Conservation (phyloP, 805 yeast genomes). For the Lipomyces orientalis region DNA sequence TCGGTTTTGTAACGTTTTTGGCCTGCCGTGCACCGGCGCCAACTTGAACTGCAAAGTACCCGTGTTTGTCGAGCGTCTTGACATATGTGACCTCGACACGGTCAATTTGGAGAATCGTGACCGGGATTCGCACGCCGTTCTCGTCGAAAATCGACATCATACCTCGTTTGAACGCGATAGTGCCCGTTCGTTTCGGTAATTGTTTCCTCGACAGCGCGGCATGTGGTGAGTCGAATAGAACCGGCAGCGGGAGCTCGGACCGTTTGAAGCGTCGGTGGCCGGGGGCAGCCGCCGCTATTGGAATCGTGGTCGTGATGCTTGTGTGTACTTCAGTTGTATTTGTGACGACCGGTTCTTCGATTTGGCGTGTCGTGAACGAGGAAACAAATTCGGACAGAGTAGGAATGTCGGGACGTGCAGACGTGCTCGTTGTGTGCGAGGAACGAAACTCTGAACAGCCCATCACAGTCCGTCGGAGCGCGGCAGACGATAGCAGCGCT, state of each 20-base stretch:
- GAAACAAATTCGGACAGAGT: not conserved
- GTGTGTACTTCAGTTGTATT: not conserved
- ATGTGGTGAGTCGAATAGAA: slow-evolving; percentile 69
- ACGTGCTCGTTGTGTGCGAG: not conserved
- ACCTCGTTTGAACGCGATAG: slow-evolving; percentile 82
- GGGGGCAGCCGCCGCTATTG: slow-evolving; percentile 20
- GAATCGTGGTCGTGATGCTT: slow-evolving; percentile 26
- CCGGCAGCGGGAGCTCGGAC: slow-evolving; percentile 48
- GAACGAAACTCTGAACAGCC: no score
- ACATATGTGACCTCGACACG: slow-evolving; percentile 82
- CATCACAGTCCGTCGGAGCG: not conserved
- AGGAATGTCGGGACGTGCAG: not conserved
- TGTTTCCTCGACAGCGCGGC: slow-evolving; percentile 73
- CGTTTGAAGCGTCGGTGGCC: slow-evolving; percentile 13
- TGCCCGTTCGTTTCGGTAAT: slow-evolving; percentile 79
- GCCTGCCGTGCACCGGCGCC: slow-evolving; percentile 77
- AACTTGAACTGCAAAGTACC: slow-evolving; percentile 83
- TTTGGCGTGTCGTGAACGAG: not conserved
- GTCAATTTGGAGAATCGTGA: slow-evolving; percentile 86
- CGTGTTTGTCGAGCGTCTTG: slow-evolving; percentile 73
- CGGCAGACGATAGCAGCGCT: not conserved
- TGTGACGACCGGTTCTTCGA: not conserved
- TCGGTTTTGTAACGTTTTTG: slow-evolving; percentile 65
- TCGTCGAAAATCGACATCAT: slow-evolving; percentile 85
- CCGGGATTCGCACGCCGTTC: slow-evolving; percentile 72